Base-by-base conservation (phyloP, 2,329 filamentous ascomycete genomes). In the Karstenula rhodostoma region DNA sequence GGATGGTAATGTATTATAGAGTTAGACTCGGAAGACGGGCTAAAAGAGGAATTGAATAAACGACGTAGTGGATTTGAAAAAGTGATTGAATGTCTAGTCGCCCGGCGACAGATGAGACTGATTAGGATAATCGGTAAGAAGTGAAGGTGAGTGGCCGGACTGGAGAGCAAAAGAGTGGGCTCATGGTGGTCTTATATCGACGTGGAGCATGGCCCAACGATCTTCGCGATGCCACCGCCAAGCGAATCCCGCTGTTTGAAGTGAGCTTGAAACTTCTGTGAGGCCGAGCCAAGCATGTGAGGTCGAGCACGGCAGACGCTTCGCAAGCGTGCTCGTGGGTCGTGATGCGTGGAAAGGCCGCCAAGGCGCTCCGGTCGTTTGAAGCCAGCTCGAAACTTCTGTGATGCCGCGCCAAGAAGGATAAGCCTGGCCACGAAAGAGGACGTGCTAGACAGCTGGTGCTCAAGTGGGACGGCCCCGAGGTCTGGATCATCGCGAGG, bases 131-230 rank as follows among this genome's bases (percentile, higher is more conserved):
- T 63, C 55, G 61, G 66, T 68, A 57, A 65, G 63, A 74, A 76
- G 70, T 66, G 71, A 72, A 75, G 68, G 69, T 75, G 75, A 77
- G 73, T 75, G 69, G 69, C 73, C 74, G 70, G 73, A 74, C 74
- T 77, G 69, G 43, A 76, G 72, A 72, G 66, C 56, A 52, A 62
- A 72, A 74, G 53, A 68, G 69, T 67, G 68, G 66, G 60, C 56
- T 67, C 50, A 55, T 59, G 47, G 35, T 47, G 56, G 57, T 71
- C 64, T 74, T 76, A 75, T 75, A 75, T 67, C 55, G 56, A 52
- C 42, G 53, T 67, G 51, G 61, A 37, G 54, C n/a, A 43, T 57
- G 44, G 61, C 33, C 37, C 35, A 56, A 56, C 58, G 37, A 58
- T 64, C 56, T 59, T 56, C 49, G 61, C 60, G 52, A 49, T 51